A percentile compares a stretch with the other conserved stretches of the same genome.
Conservation (phyloP, 306 rosid species). For the Trifolium subterraneum region DNA sequence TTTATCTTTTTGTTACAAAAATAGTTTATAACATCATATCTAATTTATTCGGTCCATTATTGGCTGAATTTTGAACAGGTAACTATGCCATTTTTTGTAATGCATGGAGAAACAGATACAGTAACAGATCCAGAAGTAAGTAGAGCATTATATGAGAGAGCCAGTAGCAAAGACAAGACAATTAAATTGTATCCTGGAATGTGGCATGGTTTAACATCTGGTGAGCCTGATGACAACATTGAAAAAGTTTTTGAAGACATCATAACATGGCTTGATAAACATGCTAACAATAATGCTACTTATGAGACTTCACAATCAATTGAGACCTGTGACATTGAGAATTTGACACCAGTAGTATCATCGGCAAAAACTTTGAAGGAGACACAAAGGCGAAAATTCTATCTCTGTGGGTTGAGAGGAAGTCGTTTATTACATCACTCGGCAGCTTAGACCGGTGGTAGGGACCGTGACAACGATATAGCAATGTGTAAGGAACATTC, state of each 20-base stretch:
- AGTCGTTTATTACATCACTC: slow-evolving; percentile 55
- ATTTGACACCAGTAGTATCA: slow-evolving; percentile 33
- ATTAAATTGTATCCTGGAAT: slow-evolving; percentile 76
- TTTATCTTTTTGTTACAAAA: neutral
- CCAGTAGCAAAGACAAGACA: slow-evolving; percentile 81
- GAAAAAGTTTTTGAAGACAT: slow-evolving; percentile 70
- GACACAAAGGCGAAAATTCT: slow-evolving; percentile 39
- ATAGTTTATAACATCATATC: neutral
- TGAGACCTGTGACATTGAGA: slow-evolving; percentile 31
- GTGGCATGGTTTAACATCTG: slow-evolving; percentile 95
- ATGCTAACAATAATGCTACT: slow-evolving; percentile 23
- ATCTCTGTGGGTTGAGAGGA: slow-evolving; percentile 77
- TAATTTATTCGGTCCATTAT: neutral
- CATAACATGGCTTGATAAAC: slow-evolving; percentile 72
- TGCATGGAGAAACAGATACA: slow-evolving; percentile 92
- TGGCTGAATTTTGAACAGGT: slow-evolving; percentile 54
- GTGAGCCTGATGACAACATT: slow-evolving; percentile 84
- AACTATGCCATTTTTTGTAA: slow-evolving; percentile 81
- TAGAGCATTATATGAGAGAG: slow-evolving; percentile 68
- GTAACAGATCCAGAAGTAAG: slow-evolving; percentile 97
- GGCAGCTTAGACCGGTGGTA: slow-evolving; percentile 38
- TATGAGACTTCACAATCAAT: slow-evolving; percentile 31
- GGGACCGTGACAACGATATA: neutral
- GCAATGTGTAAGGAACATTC: no score
- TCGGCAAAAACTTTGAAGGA: slow-evolving; percentile 14